Evolutionary conservation across 345 rosid species (phyloP).

Genomic region (Triadica sebifera): DNA sequence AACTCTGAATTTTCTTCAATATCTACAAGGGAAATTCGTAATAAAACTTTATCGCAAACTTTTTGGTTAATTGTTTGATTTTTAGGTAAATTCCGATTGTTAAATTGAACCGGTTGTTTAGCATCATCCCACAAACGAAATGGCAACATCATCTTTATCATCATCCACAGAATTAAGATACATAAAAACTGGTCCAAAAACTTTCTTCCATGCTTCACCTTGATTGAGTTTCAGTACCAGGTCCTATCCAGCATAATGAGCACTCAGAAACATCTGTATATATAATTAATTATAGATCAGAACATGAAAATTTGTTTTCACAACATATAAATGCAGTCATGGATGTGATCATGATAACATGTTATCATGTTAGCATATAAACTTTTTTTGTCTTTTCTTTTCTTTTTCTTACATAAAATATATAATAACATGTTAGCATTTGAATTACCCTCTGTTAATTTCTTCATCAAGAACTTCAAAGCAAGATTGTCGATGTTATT

Average conservation of each 20-base stretch:
- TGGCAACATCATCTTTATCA: conserved; percentile 50
- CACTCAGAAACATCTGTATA: conserved; percentile 66
- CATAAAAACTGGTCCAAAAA: conserved; percentile 83
- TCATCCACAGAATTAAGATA: conserved; percentile 66
- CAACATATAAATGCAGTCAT: no score
- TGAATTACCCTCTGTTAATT: conserved; percentile 24
- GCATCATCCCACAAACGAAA: conserved; percentile 90
- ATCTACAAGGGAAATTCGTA: conserved; percentile 36
- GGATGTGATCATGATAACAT: no score
- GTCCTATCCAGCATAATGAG: conserved; percentile 83
- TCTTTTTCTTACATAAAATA: no score
- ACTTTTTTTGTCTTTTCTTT: no score
- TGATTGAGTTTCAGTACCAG: conserved; percentile 55
- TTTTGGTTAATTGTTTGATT: neutral
- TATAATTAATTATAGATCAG: neutral
- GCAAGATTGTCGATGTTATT: conserved; percentile 28
- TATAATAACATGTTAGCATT: no score
- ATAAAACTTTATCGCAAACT: neutral
- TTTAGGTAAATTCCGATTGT: neutral
- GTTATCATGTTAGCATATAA: no score
- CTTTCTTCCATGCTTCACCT: conserved; percentile 85
- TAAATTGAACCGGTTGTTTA: conserved; percentile 53
- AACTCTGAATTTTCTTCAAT: conserved; percentile 62
- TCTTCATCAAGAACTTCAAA: conserved; percentile 23
- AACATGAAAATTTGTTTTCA: no score